Percentiles rank a stretch among this genome's conserved stretches.
Conservation (phyloP, 2,329 filamentous ascomycete species). For the Calonectria fujianensis region DNA sequence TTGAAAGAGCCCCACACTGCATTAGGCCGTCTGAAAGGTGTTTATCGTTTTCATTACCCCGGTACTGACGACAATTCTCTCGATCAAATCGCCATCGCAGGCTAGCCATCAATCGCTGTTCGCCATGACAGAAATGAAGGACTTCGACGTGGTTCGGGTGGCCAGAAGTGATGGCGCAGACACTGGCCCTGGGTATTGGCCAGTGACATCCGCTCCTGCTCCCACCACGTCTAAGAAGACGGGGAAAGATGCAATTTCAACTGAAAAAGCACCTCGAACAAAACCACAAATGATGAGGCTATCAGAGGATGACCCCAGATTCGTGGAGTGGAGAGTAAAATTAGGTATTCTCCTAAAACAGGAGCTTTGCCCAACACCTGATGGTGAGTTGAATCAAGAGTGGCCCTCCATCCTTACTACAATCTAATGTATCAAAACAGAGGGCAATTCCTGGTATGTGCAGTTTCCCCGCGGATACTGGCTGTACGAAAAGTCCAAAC, state of each 20-base stretch:
- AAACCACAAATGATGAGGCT: constrained; percentile 67
- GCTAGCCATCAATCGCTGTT: not conserved
- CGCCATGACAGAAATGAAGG: constrained; percentile 60
- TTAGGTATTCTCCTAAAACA: constrained; percentile 67
- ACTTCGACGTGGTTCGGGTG: constrained; percentile 65
- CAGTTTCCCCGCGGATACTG: constrained; percentile 68
- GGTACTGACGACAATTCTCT: not conserved
- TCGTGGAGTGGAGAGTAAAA: constrained; percentile 67
- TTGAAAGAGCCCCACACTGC: constrained; percentile 27
- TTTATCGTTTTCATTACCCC: not conserved
- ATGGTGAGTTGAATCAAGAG: constrained; percentile 57
- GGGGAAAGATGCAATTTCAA: constrained; percentile 57
- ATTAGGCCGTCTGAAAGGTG: constrained; percentile 14
- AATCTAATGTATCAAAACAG: constrained; percentile 53
- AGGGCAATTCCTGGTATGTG: constrained; percentile 66
- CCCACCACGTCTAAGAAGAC: constrained; percentile 60
- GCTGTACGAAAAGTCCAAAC: constrained; percentile 69
- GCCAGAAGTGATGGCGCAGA: constrained; percentile 68
- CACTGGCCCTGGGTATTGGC: constrained; percentile 67
- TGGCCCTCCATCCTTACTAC: too few species aligned
- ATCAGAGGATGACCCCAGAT: constrained; percentile 65
- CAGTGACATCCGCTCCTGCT: constrained; percentile 55
- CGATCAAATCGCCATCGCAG: not conserved
- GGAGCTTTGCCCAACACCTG: constrained; percentile 64
- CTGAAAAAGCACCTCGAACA: constrained; percentile 61